Evolutionary conservation across 345 rosid species (phyloP).

Genomic region (Euphorbia lathyris): DNA sequence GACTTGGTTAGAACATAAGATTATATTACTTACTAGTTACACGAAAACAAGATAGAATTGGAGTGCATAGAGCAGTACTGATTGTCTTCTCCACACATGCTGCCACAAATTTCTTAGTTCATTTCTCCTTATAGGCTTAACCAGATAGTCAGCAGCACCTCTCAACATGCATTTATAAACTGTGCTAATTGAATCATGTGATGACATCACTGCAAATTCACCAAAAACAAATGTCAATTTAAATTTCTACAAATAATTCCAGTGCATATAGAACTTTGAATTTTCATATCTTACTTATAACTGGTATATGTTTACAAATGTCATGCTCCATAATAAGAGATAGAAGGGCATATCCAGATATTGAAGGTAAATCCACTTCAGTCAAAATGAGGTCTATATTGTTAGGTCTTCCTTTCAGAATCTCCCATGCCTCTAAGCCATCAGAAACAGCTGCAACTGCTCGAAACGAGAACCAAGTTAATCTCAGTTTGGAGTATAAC

Average conservation of each 20-base stretch:
- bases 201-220: slow-evolving; percentile 88
- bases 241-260: slow-evolving; percentile 1
- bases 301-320: slow-evolving; percentile 85
- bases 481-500: slow-evolving; percentile 12
- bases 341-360: slow-evolving; percentile 85
- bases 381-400: slow-evolving; percentile 75
- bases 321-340: slow-evolving; percentile 88
- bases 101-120: slow-evolving; percentile 95
- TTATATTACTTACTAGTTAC: slow-evolving; percentile 8
- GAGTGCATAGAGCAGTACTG: slow-evolving; percentile 36
- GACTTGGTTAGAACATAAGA: slow-evolving; percentile 15
- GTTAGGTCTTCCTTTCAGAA: slow-evolving; percentile 59
- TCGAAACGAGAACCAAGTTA: slow-evolving; percentile 7
- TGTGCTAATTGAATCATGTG: slow-evolving; percentile 69
- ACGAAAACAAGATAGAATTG: neutral
- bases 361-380: slow-evolving; percentile 84
- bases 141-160: slow-evolving; percentile 94
- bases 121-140: slow-evolving; percentile 90
- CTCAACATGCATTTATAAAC: slow-evolving; percentile 92
- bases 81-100: slow-evolving; percentile 95
- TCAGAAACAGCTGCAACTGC: slow-evolving; percentile 80
- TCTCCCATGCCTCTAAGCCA: slow-evolving; percentile 98
- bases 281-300: slow-evolving; percentile 60
- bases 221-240: slow-evolving; percentile 4
- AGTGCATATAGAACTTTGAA: neutral